phyloP scores from a whole-genome alignment of 2,329 filamentous ascomycete genomes.

The Raffaelea ambrosiae region DNA sequence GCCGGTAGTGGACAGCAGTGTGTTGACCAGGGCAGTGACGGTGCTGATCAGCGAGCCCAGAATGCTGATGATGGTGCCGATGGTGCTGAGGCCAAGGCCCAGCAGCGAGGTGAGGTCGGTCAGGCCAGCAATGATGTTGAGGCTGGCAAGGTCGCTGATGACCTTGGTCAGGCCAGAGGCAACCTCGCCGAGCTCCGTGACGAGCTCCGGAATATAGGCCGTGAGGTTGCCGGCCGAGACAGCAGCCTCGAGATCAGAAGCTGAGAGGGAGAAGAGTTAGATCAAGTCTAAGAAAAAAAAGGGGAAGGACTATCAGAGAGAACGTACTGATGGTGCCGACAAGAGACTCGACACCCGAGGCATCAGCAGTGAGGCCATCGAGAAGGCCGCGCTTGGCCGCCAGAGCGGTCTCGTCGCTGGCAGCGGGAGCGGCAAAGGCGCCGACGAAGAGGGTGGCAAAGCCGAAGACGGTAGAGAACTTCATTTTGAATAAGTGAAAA shows the following conservation, averaged over 20 bases:
- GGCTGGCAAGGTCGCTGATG: not conserved
- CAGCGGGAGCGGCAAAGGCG: constrained; percentile 4
- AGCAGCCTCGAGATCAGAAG: not conserved
- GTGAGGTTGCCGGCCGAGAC: not conserved
- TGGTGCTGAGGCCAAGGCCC: not conserved
- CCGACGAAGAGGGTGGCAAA: constrained; percentile 4
- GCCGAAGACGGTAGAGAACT: constrained; percentile 10
- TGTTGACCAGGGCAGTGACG: not conserved
- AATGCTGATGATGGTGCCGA: not conserved
- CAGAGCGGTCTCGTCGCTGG: not conserved
- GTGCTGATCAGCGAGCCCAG: not conserved
- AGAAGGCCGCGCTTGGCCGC: constrained; percentile 1
- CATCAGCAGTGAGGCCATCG: not conserved
- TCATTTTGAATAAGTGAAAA: constrained; percentile 8
- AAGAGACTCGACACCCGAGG: not conserved
- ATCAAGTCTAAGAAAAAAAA: no score
- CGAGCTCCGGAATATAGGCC: not conserved
- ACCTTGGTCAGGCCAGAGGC: constrained; percentile 1
- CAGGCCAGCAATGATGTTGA: constrained; percentile 1
- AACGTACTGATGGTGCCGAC: not conserved
- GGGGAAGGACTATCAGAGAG: not conserved
- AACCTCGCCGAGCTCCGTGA: not conserved
- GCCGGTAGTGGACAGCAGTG: no score
- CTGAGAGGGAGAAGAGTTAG: not conserved
- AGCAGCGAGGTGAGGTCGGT: not conserved